Conservation (phyloP, 345 rosid genomes). For the Dimocarpus longan region DNA sequence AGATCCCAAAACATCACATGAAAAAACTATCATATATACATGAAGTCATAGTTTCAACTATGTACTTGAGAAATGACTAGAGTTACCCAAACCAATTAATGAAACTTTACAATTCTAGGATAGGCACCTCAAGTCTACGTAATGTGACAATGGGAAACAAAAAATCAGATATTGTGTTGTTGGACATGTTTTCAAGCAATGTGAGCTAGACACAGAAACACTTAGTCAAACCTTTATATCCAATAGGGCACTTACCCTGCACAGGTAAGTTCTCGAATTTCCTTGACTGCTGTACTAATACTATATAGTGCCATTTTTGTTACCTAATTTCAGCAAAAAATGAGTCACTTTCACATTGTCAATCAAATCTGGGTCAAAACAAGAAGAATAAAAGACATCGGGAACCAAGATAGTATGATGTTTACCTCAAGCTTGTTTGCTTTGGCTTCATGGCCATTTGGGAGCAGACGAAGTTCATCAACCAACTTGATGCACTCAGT, state of each 20-base stretch:
- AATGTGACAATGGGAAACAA: slow-evolving; percentile 4
- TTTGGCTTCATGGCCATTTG: slow-evolving; percentile 67
- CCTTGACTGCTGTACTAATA: slow-evolving; percentile 63
- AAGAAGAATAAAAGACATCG: background rate
- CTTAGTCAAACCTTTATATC: background rate
- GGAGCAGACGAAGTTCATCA: slow-evolving; percentile 74
- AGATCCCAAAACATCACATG: background rate
- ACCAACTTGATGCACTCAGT: slow-evolving; percentile 58
- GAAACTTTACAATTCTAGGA: slow-evolving; percentile 10
- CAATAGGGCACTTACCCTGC: slow-evolving; percentile 39
- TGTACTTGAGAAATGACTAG: background rate
- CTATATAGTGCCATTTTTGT: slow-evolving; percentile 80
- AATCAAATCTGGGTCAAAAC: background rate
- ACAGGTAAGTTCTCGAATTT: slow-evolving; percentile 74
- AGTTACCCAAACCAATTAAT: slow-evolving; percentile 10
- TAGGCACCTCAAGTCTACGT: slow-evolving; percentile 14
- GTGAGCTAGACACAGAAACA: background rate
- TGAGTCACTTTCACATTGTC: background rate
- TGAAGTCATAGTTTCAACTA: background rate
- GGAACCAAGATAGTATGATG: background rate
- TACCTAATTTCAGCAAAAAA: slow-evolving; percentile 52
- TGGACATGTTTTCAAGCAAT: background rate
- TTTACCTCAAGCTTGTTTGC: slow-evolving; percentile 70
- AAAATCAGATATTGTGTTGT: background rate
- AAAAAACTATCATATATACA: background rate